phyloP scores from a whole-genome alignment of 495 filamentous ascomycete species.

The Letharia lupina region DNA sequence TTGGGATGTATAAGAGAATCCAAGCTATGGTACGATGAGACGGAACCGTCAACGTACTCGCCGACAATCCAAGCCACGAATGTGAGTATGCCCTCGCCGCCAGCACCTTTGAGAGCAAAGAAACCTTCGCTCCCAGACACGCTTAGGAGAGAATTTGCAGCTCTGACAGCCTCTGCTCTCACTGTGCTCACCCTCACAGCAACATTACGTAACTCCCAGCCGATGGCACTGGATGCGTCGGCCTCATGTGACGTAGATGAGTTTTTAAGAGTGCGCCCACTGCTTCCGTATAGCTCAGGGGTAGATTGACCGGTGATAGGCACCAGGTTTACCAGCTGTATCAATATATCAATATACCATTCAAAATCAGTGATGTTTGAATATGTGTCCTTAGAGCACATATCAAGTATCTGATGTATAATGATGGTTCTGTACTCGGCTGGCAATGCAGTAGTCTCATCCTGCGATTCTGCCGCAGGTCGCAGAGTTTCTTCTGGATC shows the following conservation, averaged over 20 bases:
- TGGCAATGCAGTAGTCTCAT: conserved; percentile 46
- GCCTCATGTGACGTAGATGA: conserved; percentile 7
- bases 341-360: conserved; percentile 85
- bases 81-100: conserved; percentile 55
- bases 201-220: conserved; percentile 75
- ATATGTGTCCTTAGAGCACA: conserved; percentile 90
- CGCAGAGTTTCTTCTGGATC: conserved; percentile 39
- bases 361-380: conserved; percentile 80
- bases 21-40: conserved; percentile 55
- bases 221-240: conserved; percentile 59
- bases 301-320: conserved; percentile 29
- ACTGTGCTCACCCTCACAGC: conserved; percentile 85
- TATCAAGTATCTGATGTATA: conserved; percentile 69
- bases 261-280: not conserved
- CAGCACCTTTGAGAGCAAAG: conserved; percentile 30
- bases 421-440: conserved; percentile 76
- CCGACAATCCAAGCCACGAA: conserved; percentile 77
- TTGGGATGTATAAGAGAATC: conserved; percentile 61
- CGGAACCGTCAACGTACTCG: conserved; percentile 69
- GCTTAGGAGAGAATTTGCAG: conserved; percentile 69
- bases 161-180: conserved; percentile 63
- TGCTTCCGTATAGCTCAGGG: not conserved
- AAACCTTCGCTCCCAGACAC: conserved; percentile 35
- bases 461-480: conserved; percentile 25
- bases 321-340: conserved; percentile 68